Conservation (phyloP, 768 basidiomycete species). For the Vararia minispora region DNA sequence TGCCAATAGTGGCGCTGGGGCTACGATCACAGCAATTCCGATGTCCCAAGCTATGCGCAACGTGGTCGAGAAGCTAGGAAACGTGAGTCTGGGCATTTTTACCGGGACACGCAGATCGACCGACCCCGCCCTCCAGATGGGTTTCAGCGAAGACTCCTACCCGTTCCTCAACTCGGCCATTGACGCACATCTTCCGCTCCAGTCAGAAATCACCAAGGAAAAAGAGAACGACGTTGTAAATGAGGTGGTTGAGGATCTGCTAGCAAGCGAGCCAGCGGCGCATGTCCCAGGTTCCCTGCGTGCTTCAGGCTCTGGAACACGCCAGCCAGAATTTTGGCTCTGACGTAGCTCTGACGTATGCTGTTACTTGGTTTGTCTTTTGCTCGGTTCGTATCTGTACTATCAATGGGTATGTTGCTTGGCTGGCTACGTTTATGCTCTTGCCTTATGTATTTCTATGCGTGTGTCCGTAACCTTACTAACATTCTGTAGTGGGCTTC, state of each 20-base stretch:
- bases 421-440: too few species aligned
- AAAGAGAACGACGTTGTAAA: slow-evolving; percentile 58
- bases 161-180: slow-evolving; percentile 42
- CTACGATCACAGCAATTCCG: slow-evolving; percentile 27
- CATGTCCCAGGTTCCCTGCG: not conserved
- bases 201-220: slow-evolving; percentile 37
- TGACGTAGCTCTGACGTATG: too few species aligned
- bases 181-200: slow-evolving; percentile 20
- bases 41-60: slow-evolving; percentile 1
- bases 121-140: slow-evolving; percentile 40
- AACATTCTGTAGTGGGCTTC: too few species aligned
- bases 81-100: slow-evolving; percentile 33
- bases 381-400: too few species aligned
- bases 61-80: slow-evolving; percentile 29
- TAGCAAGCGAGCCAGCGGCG: slow-evolving; percentile 28
- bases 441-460: too few species aligned
- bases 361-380: too few species aligned
- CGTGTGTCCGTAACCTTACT: too few species aligned
- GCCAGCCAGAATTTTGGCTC: too few species aligned
- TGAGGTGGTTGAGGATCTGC: slow-evolving; percentile 47
- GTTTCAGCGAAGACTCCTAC: slow-evolving; percentile 46
- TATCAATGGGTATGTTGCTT: too few species aligned
- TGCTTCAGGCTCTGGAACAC: too few species aligned
- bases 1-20: slow-evolving; percentile 38
- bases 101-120: not conserved